Evolutionary conservation across 345 rosid genomes (phyloP).

Genomic region (Gossypium ekmanianum): DNA sequence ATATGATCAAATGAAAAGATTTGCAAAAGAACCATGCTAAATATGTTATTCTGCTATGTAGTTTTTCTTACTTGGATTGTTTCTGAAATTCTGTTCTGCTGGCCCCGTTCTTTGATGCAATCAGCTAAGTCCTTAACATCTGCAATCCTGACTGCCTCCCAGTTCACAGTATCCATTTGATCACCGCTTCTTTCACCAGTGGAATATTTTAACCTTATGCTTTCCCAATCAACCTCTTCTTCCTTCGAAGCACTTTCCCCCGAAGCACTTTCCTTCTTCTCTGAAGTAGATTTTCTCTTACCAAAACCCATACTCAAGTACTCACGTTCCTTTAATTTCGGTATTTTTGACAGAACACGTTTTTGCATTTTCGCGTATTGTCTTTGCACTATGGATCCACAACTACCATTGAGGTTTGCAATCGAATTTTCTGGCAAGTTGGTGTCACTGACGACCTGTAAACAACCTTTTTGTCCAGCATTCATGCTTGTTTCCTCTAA

Average conservation of each 20-base stretch:
- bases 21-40: not conserved
- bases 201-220: conserved; percentile 31
- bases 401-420: not conserved
- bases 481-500: not conserved
- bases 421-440: not conserved
- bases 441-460: no score
- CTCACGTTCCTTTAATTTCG: not conserved
- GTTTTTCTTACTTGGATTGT: conserved; percentile 41
- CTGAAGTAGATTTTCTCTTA: not conserved
- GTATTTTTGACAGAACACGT: not conserved
- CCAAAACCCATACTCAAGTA: not conserved
- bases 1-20: not conserved
- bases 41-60: not conserved
- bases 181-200: conserved; percentile 23
- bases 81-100: conserved; percentile 31
- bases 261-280: conserved; percentile 15
- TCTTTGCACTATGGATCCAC: not conserved
- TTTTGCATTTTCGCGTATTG: not conserved
- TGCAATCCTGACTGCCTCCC: conserved; percentile 53
- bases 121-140: conserved; percentile 22
- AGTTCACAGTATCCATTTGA: conserved; percentile 53
- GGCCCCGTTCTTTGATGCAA: conserved; percentile 50
- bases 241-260: conserved; percentile 9
- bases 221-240: conserved; percentile 41
- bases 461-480: not conserved